Evolutionary conservation across 2,329 filamentous ascomycete genomes (phyloP).

Genomic region (Biscogniauxia marginata): DNA sequence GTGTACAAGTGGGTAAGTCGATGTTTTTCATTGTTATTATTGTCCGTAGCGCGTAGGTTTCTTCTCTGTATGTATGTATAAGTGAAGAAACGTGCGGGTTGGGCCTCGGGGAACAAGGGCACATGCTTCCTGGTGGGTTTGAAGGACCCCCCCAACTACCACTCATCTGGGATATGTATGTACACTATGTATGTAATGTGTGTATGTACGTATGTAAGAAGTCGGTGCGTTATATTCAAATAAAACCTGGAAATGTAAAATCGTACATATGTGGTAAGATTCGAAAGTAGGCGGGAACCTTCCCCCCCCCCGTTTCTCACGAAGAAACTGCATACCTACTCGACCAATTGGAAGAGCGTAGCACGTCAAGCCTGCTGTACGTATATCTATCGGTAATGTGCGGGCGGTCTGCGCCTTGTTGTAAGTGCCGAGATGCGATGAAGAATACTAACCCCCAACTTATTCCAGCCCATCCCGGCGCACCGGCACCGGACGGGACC

Average conservation of each 20-base stretch:
- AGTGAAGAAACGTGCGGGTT: neutral
- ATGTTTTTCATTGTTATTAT: neutral
- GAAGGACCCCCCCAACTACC: neutral
- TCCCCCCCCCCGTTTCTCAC: too few species aligned
- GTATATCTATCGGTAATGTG: neutral
- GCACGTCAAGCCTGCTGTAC: too few species aligned
- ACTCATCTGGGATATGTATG: too few species aligned
- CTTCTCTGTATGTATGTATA: neutral
- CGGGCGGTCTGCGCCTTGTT: neutral
- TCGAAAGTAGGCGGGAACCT: too few species aligned
- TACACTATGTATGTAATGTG: too few species aligned
- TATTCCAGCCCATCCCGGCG: neutral
- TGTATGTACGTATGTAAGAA: too few species aligned
- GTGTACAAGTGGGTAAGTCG: neutral
- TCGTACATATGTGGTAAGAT: too few species aligned
- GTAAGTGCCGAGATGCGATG: neutral
- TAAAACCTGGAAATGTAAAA: too few species aligned
- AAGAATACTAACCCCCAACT: neutral
- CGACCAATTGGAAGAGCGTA: too few species aligned
- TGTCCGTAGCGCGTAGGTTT: constrained; percentile 1
- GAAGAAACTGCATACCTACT: too few species aligned
- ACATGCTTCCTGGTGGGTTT: constrained; percentile 5
- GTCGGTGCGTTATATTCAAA: too few species aligned
- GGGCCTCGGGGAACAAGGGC: constrained; percentile 11
- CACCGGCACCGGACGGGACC: neutral